Evolutionary conservation across 2,329 filamentous ascomycete genomes (phyloP), one percentile per base, ranked within the genome.

Genomic region (Cladosporium sp.): DNA sequence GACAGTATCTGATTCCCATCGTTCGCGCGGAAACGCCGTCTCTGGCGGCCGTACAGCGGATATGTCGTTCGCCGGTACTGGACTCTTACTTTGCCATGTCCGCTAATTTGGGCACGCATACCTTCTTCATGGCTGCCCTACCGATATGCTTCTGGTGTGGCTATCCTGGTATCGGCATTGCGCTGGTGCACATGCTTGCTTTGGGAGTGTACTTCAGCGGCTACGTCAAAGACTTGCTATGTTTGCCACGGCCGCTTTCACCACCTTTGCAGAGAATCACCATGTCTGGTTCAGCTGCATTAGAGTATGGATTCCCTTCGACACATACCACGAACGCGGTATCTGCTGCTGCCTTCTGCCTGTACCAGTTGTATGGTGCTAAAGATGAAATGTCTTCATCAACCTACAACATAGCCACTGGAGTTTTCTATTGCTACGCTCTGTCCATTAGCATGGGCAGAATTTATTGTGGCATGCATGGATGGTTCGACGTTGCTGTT

Each of bases 381-480:
- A 86, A 88, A n/a, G 87, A 88, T 65, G 82, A 85, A 21, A 81
- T 92, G 64, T 71, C 69, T 8, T 67, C 66, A 80, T 85, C 36
- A 80, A 87, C 2, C 80, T 85, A 74, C 68, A 68, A 49, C 32
- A 21, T 74, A 14, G 66, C 72, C 12, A 67, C 69, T 4, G 68
- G 88, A 3, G 78, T 92, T 6, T 88, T 90, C 49, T 96, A 95
- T 78, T 89, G 92, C 72, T 99, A 98, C 76, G 92, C 92, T 38
- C 80, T 87, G 14, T 97, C 94, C 30, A 98, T 99, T 74, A 86
- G 97, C 49, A 82, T 98, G 68, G 95, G 95, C 6, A 88, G 95
- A 24, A 83, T 99, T 41, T 98, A 99, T 81, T 99, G 95, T 76
- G 95, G 95, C 68, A 99, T 99, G 95, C 95, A 99, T 79, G 95